phyloP scores from a whole-genome alignment of 73 alveolate genomes.

The Durusdinium trenchii region DNA sequence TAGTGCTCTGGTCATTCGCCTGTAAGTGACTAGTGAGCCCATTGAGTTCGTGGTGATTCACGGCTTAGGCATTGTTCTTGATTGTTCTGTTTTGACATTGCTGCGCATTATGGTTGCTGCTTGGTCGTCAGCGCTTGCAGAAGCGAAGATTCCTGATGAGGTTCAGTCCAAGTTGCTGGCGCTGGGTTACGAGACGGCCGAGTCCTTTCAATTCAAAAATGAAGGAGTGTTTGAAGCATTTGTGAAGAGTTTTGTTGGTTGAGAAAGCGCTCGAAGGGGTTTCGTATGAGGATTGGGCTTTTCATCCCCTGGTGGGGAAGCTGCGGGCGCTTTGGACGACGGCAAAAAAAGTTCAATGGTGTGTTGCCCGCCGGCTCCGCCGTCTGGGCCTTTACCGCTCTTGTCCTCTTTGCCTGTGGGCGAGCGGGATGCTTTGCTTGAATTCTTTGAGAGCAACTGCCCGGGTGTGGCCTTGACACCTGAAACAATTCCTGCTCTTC shows the following conservation, averaged over 20 bases:
- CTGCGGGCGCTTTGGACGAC: not conserved
- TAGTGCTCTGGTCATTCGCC: too few species aligned
- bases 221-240: not conserved
- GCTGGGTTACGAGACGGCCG: conserved; percentile 4
- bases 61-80: not conserved
- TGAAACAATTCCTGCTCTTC: not conserved
- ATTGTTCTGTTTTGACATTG: not conserved
- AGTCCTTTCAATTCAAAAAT: not conserved
- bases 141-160: not conserved
- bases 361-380: not conserved
- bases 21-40: too few species aligned
- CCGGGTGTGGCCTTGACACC: not conserved
- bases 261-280: not conserved
- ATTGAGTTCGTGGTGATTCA: not conserved
- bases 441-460: not conserved
- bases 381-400: not conserved
- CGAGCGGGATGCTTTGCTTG: not conserved
- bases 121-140: not conserved
- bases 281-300: not conserved
- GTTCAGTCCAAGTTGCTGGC: not conserved
- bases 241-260: not conserved
- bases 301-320: not conserved
- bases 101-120: not conserved
- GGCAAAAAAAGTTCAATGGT: not conserved
- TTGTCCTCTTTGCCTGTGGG: not conserved